Conservation (phyloP, 148 eudicot species). For the Arctostaphylos glauca region DNA sequence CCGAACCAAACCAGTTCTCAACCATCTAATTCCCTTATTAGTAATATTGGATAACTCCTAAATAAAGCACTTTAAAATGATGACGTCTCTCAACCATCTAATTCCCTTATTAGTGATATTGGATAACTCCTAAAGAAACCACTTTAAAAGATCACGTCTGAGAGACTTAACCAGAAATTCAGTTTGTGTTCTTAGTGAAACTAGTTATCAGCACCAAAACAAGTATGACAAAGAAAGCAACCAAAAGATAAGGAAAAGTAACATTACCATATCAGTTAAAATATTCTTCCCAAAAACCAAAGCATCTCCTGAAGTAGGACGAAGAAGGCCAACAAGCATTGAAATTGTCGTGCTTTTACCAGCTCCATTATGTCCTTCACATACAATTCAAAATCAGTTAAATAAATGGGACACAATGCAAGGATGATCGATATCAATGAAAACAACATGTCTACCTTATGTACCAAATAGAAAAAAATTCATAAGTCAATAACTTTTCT, state of each 20-base stretch:
- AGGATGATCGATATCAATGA: neutral
- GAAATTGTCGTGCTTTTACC: slow-evolving; percentile 99
- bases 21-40: too few species aligned
- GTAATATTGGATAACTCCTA: too few species aligned
- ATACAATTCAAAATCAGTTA: slow-evolving; percentile 9
- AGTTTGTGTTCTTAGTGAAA: neutral
- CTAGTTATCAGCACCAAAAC: neutral
- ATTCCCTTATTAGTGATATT: too few species aligned
- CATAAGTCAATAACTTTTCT: neutral
- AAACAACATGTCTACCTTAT: too few species aligned
- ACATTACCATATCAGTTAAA: slow-evolving; percentile 79
- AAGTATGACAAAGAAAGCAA: neutral
- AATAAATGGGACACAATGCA: neutral
- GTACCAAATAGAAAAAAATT: neutral
- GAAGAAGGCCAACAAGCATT: slow-evolving; percentile 96
- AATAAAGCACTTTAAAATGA: neutral
- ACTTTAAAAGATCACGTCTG: neutral
- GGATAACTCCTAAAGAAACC: neutral
- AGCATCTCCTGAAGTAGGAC: slow-evolving; percentile 95
- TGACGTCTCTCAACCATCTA: too few species aligned
- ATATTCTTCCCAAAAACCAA: slow-evolving; percentile 81
- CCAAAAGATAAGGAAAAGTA: neutral
- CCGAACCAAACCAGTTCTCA: too few species aligned
- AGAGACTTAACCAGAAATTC: neutral
- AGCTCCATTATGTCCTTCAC: slow-evolving; percentile 97